Evolutionary conservation across 2,329 filamentous ascomycete genomes (phyloP).

Genomic region (Leptographium flavum): DNA sequence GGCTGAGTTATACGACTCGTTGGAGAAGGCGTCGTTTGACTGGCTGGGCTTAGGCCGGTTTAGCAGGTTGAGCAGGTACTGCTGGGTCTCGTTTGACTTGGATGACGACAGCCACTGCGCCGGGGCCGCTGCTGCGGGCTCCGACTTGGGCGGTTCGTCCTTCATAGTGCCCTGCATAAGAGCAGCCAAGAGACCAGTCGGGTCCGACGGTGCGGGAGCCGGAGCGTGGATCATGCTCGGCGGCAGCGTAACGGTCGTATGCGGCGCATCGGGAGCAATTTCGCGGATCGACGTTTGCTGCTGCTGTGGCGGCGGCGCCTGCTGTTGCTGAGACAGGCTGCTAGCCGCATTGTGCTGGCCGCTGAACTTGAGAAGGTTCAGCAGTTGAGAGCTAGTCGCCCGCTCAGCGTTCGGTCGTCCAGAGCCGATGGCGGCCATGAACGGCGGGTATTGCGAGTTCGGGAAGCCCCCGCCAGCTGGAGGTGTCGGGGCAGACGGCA

Average conservation of each 20-base stretch:
- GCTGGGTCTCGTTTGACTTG: constrained; percentile 57
- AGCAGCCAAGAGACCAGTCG: constrained; percentile 42
- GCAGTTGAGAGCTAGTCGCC: constrained; percentile 21
- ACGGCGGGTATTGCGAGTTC: constrained; percentile 24
- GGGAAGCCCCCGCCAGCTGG: constrained; percentile 23
- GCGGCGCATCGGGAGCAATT: constrained; percentile 14
- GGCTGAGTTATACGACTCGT: constrained; percentile 27
- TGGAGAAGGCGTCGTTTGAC: constrained; percentile 13
- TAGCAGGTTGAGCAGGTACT: constrained; percentile 73
- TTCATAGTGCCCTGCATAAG: constrained; percentile 44
- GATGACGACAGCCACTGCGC: constrained; percentile 31
- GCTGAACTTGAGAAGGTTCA: constrained; percentile 50
- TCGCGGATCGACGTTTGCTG: too few species aligned
- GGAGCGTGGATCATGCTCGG: constrained; percentile 37
- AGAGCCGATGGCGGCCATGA: constrained; percentile 34
- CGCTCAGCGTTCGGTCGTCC: constrained; percentile 17
- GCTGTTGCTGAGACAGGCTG: background rate
- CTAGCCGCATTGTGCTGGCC: constrained; percentile 12
- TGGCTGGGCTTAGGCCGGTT: constrained; percentile 26
- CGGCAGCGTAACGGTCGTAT: constrained; percentile 15
- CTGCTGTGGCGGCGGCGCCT: constrained; percentile 13
- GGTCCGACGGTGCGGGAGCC: constrained; percentile 40
- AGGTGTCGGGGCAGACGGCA: constrained; percentile 31
- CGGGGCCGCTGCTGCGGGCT: constrained; percentile 13
- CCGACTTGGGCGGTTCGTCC: constrained; percentile 19